Conservation (phyloP, 2,329 filamentous ascomycete species). For the Fusarium subglutinans region DNA sequence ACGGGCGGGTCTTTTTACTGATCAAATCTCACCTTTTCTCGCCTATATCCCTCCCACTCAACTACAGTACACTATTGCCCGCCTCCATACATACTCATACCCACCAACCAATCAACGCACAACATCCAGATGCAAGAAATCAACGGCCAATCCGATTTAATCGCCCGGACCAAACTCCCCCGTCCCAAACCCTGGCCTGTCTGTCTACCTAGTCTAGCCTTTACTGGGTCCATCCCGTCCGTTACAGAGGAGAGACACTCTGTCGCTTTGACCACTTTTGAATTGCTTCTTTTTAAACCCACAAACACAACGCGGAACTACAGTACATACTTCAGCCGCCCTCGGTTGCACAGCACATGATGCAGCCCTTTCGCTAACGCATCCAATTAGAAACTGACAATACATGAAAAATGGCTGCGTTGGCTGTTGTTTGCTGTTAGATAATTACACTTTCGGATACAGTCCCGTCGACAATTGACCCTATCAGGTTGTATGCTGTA, state of each 20-base stretch:
- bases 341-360: slow-evolving; percentile 3
- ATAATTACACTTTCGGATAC: neutral
- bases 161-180: neutral
- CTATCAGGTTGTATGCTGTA: neutral
- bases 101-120: neutral
- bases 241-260: neutral
- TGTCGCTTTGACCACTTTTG: neutral
- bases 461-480: neutral
- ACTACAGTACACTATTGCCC: neutral
- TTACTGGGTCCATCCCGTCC: neutral
- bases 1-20: neutral
- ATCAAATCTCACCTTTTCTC: neutral
- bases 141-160: neutral
- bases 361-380: slow-evolving; percentile 1
- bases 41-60: neutral
- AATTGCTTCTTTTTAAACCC: slow-evolving; percentile 3
- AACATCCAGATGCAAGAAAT: slow-evolving; percentile 21
- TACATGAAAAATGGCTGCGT: neutral
- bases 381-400: neutral
- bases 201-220: neutral
- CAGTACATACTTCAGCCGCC: neutral
- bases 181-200: neutral
- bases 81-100: neutral
- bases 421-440: neutral
- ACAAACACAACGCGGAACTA: slow-evolving; percentile 4